Evolutionary conservation across 371 early-diverging fungal species (phyloP).

Genomic region (Saksenaea oblongispora): DNA sequence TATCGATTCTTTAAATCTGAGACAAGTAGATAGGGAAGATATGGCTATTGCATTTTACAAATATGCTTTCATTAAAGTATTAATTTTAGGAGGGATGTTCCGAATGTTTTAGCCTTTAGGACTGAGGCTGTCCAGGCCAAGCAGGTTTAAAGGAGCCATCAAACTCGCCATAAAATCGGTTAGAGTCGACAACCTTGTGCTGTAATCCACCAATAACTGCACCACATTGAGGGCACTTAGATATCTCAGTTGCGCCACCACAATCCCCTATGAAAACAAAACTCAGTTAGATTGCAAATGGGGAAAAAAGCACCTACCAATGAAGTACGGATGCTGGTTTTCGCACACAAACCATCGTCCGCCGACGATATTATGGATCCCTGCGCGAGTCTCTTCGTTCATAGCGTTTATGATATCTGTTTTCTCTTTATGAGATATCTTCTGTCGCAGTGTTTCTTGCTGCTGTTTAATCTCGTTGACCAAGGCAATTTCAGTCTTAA

Average conservation of each 20-base stretch:
- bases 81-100: too few species aligned
- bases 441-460: slow-evolving; percentile 31
- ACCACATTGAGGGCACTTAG: slow-evolving; percentile 49
- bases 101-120: too few species aligned
- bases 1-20: too few species aligned
- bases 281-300: background rate
- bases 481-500: slow-evolving; percentile 43
- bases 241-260: slow-evolving; percentile 52
- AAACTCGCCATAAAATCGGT: slow-evolving; percentile 57
- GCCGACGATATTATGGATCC: slow-evolving; percentile 40
- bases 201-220: slow-evolving; percentile 44
- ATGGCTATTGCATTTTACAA: too few species aligned
- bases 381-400: slow-evolving; percentile 39
- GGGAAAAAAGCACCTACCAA: slow-evolving; percentile 20
- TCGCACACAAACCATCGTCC: slow-evolving; percentile 57
- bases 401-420: slow-evolving; percentile 45
- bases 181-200: slow-evolving; percentile 42
- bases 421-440: slow-evolving; percentile 29
- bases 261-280: slow-evolving; percentile 33
- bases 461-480: slow-evolving; percentile 47
- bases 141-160: slow-evolving; percentile 48
- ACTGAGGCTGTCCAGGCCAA: slow-evolving; percentile 49
- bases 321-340: slow-evolving; percentile 52
- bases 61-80: too few species aligned
- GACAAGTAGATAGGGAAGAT: too few species aligned